Conservation (phyloP, 805 yeast genomes). For the Barnettozyma vustinii region DNA sequence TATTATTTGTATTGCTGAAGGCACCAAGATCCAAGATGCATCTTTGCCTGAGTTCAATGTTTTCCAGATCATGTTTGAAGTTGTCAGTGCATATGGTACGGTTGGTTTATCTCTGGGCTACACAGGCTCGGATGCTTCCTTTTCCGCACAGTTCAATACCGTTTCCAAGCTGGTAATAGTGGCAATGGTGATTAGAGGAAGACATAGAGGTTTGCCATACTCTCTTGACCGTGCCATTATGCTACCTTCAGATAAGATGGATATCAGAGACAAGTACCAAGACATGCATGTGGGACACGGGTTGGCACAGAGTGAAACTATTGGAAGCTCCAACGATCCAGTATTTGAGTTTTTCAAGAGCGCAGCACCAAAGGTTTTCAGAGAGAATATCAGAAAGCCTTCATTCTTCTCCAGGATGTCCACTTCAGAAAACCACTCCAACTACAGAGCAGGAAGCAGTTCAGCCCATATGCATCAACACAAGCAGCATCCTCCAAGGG, state of each 20-base stretch:
- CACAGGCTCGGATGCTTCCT: slow-evolving; percentile 59
- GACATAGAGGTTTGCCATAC: slow-evolving; percentile 95
- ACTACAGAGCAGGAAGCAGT: slow-evolving; percentile 1
- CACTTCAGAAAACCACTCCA: background rate
- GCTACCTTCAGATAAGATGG: slow-evolving; percentile 66
- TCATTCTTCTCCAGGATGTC: slow-evolving; percentile 15
- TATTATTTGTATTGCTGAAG: slow-evolving; percentile 82
- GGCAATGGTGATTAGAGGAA: slow-evolving; percentile 89
- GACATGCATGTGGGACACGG: slow-evolving; percentile 20
- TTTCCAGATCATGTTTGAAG: slow-evolving; percentile 76
- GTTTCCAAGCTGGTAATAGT: slow-evolving; percentile 80
- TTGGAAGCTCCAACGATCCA: slow-evolving; percentile 22
- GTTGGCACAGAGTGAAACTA: slow-evolving; percentile 17
- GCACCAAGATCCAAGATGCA: slow-evolving; percentile 45
- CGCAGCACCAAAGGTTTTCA: slow-evolving; percentile 24
- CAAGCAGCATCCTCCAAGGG: background rate
- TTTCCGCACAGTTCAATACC: slow-evolving; percentile 64
- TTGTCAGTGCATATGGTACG: slow-evolving; percentile 93
- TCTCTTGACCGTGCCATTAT: slow-evolving; percentile 90
- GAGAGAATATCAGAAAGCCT: slow-evolving; percentile 21
- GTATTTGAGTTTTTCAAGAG: slow-evolving; percentile 25
- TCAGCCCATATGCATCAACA: background rate
- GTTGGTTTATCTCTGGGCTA: slow-evolving; percentile 91
- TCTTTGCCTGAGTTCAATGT: slow-evolving; percentile 50
- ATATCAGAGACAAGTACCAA: slow-evolving; percentile 48